Conservation (phyloP, 371 early-diverging fungal species). For the Circinella minor region DNA sequence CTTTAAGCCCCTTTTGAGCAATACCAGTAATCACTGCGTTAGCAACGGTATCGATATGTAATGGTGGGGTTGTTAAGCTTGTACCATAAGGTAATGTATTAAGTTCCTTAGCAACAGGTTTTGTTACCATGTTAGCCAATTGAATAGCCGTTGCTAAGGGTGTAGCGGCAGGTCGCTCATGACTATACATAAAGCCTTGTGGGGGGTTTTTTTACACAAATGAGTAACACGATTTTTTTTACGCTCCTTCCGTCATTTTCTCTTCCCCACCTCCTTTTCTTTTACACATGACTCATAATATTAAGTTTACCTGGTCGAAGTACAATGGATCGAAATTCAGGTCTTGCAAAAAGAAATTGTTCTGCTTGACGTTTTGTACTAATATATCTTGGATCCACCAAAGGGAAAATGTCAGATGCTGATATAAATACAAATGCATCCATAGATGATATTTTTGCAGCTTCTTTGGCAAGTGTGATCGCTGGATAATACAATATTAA, state of each 20-base stretch:
- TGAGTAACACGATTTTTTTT: too few relatives aligned
- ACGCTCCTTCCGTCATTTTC: too few relatives aligned
- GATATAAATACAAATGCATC: conserved; percentile 74
- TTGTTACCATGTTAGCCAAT: conserved; percentile 47
- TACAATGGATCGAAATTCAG: conserved; percentile 63
- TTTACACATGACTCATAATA: neutral
- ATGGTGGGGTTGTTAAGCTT: conserved; percentile 60
- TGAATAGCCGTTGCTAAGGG: conserved; percentile 65
- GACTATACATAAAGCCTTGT: conserved; percentile 66
- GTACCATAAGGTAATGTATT: conserved; percentile 64
- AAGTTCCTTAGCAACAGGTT: conserved; percentile 47
- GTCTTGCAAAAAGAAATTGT: conserved; percentile 50
- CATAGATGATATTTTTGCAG: conserved; percentile 49
- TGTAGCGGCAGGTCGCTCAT: conserved; percentile 58
- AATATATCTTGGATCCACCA: conserved; percentile 73
- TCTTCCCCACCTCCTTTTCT: neutral
- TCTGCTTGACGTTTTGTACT: conserved; percentile 82
- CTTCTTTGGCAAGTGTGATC: conserved; percentile 55
- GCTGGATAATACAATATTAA: conserved; percentile 31
- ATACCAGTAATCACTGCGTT: conserved; percentile 59
- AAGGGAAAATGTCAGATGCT: conserved; percentile 69
- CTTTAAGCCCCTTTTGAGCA: conserved; percentile 40
- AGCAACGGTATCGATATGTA: conserved; percentile 68
- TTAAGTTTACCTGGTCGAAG: conserved; percentile 64
- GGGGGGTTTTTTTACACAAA: too few relatives aligned